Evolutionary conservation across 2,329 filamentous ascomycete species (phyloP).

Genomic region (Sphaerostilbella broomeana): DNA sequence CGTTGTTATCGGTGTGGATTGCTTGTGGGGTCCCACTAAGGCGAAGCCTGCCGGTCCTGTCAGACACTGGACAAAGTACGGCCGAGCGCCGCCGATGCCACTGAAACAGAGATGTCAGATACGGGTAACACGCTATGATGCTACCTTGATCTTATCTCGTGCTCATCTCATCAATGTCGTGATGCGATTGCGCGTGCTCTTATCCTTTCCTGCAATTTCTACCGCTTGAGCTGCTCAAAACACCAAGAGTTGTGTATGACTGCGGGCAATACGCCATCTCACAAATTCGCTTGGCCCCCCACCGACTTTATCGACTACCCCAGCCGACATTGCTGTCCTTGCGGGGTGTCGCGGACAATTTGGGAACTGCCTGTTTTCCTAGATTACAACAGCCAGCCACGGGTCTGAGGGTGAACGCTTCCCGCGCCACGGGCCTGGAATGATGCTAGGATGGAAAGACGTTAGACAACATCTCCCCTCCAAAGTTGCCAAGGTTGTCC

Average conservation of each 20-base stretch:
- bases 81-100: slow-evolving; percentile 32
- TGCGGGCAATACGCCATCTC: no score
- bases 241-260: no score
- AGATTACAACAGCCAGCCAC: neutral
- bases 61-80: slow-evolving; percentile 29
- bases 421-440: slow-evolving; percentile 12
- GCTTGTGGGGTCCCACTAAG: slow-evolving; percentile 27
- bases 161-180: slow-evolving; percentile 7
- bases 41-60: slow-evolving; percentile 22
- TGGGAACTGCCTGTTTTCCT: neutral
- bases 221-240: no score
- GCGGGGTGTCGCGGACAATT: no score
- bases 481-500: slow-evolving; percentile 22
- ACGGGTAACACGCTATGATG: slow-evolving; percentile 11
- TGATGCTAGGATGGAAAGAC: slow-evolving; percentile 32
- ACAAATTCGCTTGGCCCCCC: no score
- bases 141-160: slow-evolving; percentile 12
- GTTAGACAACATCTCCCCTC: slow-evolving; percentile 31
- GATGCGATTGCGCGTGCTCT: slow-evolving; percentile 1
- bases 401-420: slow-evolving; percentile 6
- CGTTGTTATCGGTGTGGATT: slow-evolving; percentile 18
- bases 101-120: slow-evolving; percentile 24
- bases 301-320: neutral
- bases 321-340: no score
- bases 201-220: no score